phyloP scores from a whole-genome alignment of 352 stramenopile genomes.

The Phytopythium litorale region DNA sequence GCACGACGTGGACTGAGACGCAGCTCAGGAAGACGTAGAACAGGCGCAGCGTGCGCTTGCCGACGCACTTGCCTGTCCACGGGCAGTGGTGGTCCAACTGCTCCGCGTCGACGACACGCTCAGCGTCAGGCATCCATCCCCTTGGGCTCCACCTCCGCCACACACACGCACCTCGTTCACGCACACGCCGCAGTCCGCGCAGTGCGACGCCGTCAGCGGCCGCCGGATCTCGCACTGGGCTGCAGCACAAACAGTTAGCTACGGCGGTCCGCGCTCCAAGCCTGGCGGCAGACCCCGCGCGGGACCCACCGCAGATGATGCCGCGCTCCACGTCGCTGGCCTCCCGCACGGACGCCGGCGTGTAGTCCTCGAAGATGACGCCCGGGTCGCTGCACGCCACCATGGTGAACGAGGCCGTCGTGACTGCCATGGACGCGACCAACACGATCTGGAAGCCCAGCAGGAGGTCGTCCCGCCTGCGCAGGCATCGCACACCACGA shows the following conservation, averaged over 20 bases:
- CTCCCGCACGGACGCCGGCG: conserved; percentile 15
- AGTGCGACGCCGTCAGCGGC: conserved; percentile 69
- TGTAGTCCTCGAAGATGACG: conserved; percentile 51
- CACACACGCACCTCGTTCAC: conserved; percentile 38
- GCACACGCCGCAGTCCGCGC: conserved; percentile 75
- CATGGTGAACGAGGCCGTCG: conserved; percentile 68
- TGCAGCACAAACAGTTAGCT: conserved; percentile 10
- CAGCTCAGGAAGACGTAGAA: conserved; percentile 79
- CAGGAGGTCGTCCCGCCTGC: conserved; percentile 30
- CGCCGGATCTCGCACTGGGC: conserved; percentile 74
- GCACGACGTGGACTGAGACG: conserved; percentile 67
- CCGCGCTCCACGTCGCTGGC: conserved; percentile 33
- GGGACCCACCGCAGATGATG: conserved; percentile 63
- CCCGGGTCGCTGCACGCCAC: conserved; percentile 76
- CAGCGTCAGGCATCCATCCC: not conserved
- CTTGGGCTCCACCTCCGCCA: not conserved
- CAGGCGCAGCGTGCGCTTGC: conserved; percentile 68
- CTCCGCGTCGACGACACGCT: not conserved
- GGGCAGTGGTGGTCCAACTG: conserved; percentile 91
- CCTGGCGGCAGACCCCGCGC: too few relatives aligned
- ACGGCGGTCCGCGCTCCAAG: not conserved
- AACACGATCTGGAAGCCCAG: conserved; percentile 43
- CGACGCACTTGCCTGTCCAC: conserved; percentile 91
- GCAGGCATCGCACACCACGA: not conserved
- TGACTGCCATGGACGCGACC: conserved; percentile 44